Base-by-base conservation (phyloP, 495 filamentous ascomycete species). In the Daldinia vernicosa region DNA sequence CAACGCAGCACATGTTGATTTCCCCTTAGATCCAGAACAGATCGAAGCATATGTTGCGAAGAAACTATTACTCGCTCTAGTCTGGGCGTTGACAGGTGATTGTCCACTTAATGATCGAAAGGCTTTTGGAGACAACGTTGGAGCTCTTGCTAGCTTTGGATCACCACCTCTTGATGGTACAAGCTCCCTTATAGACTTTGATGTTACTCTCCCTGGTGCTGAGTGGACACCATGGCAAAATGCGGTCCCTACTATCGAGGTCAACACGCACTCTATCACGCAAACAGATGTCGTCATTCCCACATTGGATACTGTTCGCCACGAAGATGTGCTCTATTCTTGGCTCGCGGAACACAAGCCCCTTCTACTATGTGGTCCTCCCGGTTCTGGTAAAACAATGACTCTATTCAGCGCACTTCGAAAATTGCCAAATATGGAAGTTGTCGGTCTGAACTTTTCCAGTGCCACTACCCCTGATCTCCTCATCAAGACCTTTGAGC, bases 291-390 rank as follows among this genome's bases (percentile, higher is more conserved):
- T 98, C 30, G 95, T 99, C 59, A 98, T 99, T 71, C 95, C 95
- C 6, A 99, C 95, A 3, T 80, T 98, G 55, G 95, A 99, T 78
- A 99, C 96, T 47, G 89, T 98, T 40, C 92, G 95, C 33, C 95
- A 99, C 74, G 95, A 99, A 80, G 96, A 98, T 82, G 90, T 99
- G 28, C 84, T 99, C 24, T 98, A 99, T 81, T 98, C 96, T 17
- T 99, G 95, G 96, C 87, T 99, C 22, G 95, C 96, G 11, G 95
- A 99, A 75, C 95, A 99, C 79, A 99, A 98, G 80, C 95, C 96
- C 22, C 84, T 99, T 22, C 83, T 99, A 9, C 89, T 99, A 19
- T 99, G 95, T 79, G 96, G 95, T 82, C 95, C 95, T 78, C 95
- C 95, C 60, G 95, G 95, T 77, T 98, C 95, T 40, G 95, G 95